A percentile compares a stretch with the other conserved stretches of the same genome.
phyloP scores from a whole-genome alignment of 2,329 filamentous ascomycete species.

The Cladorrhinum sp. region DNA sequence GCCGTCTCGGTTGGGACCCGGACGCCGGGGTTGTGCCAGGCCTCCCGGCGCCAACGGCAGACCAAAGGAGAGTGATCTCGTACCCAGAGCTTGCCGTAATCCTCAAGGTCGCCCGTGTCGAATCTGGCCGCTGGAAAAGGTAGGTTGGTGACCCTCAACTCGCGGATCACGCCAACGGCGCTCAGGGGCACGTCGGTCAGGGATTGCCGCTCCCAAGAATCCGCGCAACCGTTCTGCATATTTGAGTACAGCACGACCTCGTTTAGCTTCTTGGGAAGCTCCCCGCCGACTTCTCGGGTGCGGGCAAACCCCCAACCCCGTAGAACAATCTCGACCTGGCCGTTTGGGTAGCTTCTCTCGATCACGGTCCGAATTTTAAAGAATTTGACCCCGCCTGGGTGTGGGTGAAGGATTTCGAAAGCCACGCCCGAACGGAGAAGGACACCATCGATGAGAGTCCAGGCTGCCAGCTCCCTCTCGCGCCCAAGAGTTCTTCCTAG shows the following conservation, averaged over 20 bases:
- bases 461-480: background rate
- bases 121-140: conserved; percentile 41
- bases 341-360: conserved; percentile 16
- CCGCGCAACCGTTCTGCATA: conserved; percentile 36
- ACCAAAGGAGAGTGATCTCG: conserved; percentile 41
- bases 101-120: conserved; percentile 20
- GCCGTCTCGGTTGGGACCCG: conserved; percentile 36
- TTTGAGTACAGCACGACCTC: conserved; percentile 45
- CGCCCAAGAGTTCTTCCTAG: background rate
- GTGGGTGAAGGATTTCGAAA: conserved; percentile 3
- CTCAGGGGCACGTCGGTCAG: conserved; percentile 41
- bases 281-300: conserved; percentile 34
- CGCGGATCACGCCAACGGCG: conserved; percentile 39
- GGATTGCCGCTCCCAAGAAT: conserved; percentile 34
- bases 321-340: conserved; percentile 36
- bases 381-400: background rate
- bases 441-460: background rate
- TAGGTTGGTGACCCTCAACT: conserved; percentile 54
- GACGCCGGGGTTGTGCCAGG: conserved; percentile 32
- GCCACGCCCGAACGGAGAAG: background rate
- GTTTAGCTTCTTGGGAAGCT: conserved; percentile 39
- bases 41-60: conserved; percentile 49
- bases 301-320: conserved; percentile 40
- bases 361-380: conserved; percentile 31
- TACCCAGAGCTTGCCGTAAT: conserved; percentile 23